Evolutionary conservation across 768 basidiomycete genomes (phyloP), one percentile per base, ranked within the genome.

Genomic region (Phanerodontia chrysosporium): DNA sequence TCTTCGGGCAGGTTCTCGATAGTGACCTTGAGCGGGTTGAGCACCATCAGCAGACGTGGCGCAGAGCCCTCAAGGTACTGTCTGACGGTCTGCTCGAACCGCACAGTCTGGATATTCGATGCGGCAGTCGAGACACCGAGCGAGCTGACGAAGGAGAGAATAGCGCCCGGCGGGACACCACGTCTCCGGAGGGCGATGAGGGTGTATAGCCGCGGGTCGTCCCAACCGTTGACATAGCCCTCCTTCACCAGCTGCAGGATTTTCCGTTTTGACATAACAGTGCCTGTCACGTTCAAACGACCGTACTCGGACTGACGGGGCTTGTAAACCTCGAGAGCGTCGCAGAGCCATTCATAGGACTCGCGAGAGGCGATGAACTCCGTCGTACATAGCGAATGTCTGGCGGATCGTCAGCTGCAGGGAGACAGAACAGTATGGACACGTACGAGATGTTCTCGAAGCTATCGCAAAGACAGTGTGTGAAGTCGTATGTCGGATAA

Each of bases 271-370:
- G 95, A 98, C 79, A 89, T 94, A 72, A 99, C 86, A 18, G 95
- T 95, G 29, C 97, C 97, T 62, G 96, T 91, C 48, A 99, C 72
- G 67, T 87, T 94, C 49, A 98, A 80, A 56, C 97, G 85, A 22
- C 97, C 97, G 66, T 92, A 98, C 71, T 99, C 97, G 49, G 93
- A 95, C 74, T 99, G 97, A 58, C 86, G 87, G 22, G 97, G 95
- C 71, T 95, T 97, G 80, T 98, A 99, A 2, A 98, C 89, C 61
- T 91, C 92, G n/a, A 98, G 79, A 2, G 92, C 93, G 69, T 99
- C 96, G 67, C 97, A 99, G 13, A 99, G 83, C 97, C 97, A 99
- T 68, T 99, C 97, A 71, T 99, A 98, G 0, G 97, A 97, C 69
- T 94, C 91, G 56, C 97, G 90, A 2, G 97, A 95, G 22, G 87